A percentile compares a stretch with the other conserved stretches of the same genome.
These are phyloP conservation scores for Nemania serpens DNA, from an alignment of 2,329 filamentous ascomycete genomes.

Conservation along the genomic window DNA sequence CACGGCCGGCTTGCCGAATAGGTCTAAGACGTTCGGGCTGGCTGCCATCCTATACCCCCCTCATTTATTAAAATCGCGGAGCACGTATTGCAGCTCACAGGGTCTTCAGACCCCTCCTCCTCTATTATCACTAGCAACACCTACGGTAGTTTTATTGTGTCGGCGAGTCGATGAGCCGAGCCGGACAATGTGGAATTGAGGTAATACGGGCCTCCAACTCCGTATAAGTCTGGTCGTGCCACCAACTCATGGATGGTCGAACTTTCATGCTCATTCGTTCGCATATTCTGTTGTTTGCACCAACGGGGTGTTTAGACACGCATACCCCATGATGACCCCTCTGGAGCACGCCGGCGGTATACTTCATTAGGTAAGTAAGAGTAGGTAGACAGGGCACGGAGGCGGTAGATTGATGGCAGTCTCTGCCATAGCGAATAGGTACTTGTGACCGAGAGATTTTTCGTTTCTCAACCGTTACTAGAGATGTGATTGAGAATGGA, in stretches of 20 bases:
- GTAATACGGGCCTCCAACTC: slow-evolving; percentile 28
- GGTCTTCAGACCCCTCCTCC: slow-evolving; percentile 16
- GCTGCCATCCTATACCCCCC: slow-evolving; percentile 21
- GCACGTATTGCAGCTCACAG: slow-evolving; percentile 4
- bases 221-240: slow-evolving; percentile 19
- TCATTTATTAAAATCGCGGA: slow-evolving; percentile 9
- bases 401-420: not conserved
- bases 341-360: slow-evolving; percentile 9
- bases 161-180: slow-evolving; percentile 25
- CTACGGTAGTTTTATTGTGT: slow-evolving; percentile 10
- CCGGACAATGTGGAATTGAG: slow-evolving; percentile 22
- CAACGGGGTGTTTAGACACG: not conserved
- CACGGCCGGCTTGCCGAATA: slow-evolving; percentile 24
- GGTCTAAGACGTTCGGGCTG: slow-evolving; percentile 17
- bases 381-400: slow-evolving; percentile 4
- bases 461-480: slow-evolving; percentile 6
- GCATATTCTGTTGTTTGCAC: slow-evolving; percentile 6
- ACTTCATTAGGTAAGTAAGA: slow-evolving; percentile 6
- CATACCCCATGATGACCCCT: slow-evolving; percentile 3
- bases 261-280: slow-evolving; percentile 12
- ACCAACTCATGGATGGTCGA: slow-evolving; percentile 10
- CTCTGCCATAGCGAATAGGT: not conserved
- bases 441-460: not conserved
- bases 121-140: slow-evolving; percentile 4
- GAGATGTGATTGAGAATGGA: slow-evolving; percentile 15